Conservation (phyloP, 108 stramenopile genomes). For the Cyclotella atomus region DNA sequence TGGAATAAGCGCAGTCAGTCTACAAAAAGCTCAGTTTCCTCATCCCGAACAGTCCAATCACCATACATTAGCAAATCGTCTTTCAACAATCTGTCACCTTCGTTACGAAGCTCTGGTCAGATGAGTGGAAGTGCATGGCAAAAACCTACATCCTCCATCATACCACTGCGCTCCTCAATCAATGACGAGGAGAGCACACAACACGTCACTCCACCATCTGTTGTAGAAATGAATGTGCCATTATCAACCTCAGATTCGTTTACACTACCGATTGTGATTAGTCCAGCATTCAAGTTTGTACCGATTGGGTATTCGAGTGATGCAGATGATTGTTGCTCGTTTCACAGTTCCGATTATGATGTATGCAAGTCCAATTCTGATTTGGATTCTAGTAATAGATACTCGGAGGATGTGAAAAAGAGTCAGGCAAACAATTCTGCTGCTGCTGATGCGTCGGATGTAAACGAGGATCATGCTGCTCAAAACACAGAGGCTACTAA, state of each 20-base stretch:
- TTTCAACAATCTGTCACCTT: not conserved
- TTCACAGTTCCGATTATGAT: conserved; percentile 2
- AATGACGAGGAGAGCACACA: not conserved
- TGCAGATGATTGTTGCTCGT: not conserved
- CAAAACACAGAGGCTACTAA: not conserved
- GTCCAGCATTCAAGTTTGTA: conserved; percentile 18
- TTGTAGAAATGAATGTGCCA: not conserved
- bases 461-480: not conserved
- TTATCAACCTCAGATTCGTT: conserved; percentile 13
- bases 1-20: not conserved
- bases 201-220: not conserved
- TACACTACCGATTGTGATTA: conserved; percentile 13
- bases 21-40: not conserved
- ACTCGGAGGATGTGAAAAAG: not conserved
- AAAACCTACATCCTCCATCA: not conserved
- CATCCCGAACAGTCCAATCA: not conserved
- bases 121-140: conserved; percentile 2
- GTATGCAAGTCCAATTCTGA: not conserved
- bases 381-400: not conserved
- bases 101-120: not conserved
- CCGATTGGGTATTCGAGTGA: conserved; percentile 12
- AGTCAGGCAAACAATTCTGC: not conserved
- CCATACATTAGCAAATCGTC: conserved; percentile 4
- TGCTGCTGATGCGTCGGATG: not conserved
- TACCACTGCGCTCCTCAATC: not conserved